Conservation (phyloP, 2,329 filamentous ascomycete genomes). For the Dothistroma pini region DNA sequence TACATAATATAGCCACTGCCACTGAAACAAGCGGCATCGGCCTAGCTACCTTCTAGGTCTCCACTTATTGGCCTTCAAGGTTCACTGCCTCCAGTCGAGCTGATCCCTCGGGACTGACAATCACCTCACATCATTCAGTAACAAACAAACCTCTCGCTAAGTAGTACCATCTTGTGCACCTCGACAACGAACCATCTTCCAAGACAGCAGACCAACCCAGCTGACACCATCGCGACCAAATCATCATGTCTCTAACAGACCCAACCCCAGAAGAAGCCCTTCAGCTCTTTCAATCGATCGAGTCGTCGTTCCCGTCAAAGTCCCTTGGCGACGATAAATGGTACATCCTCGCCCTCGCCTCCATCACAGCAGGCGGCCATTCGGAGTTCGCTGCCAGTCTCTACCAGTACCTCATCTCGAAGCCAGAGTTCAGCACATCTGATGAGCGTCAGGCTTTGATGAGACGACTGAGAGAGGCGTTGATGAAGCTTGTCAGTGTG, state of each 20-base stretch:
- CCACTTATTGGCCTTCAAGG: background rate
- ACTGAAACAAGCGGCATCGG: background rate
- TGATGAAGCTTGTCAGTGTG: slow-evolving; percentile 57
- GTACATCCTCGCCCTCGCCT: slow-evolving; percentile 39
- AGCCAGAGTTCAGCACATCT: slow-evolving; percentile 45
- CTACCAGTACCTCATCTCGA: slow-evolving; percentile 53
- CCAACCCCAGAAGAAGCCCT: slow-evolving; percentile 40
- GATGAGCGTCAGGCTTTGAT: slow-evolving; percentile 48
- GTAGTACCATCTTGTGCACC: no score
- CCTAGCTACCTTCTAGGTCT: background rate
- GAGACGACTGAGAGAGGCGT: slow-evolving; percentile 53
- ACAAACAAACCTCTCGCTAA: no score
- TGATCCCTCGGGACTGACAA: background rate
- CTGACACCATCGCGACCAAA: background rate
- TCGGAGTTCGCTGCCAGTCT: slow-evolving; percentile 52
- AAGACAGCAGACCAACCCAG: no score
- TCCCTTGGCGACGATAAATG: slow-evolving; percentile 45
- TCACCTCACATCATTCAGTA: background rate
- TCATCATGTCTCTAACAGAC: slow-evolving; percentile 28
- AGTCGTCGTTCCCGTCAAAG: slow-evolving; percentile 43
- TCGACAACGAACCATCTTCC: no score
- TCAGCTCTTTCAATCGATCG: slow-evolving; percentile 41
- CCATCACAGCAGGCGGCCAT: slow-evolving; percentile 50
- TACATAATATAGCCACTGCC: background rate
- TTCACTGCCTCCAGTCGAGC: background rate